Base-by-base conservation (phyloP, 805 yeast species). In the Ogataea methanolica region DNA sequence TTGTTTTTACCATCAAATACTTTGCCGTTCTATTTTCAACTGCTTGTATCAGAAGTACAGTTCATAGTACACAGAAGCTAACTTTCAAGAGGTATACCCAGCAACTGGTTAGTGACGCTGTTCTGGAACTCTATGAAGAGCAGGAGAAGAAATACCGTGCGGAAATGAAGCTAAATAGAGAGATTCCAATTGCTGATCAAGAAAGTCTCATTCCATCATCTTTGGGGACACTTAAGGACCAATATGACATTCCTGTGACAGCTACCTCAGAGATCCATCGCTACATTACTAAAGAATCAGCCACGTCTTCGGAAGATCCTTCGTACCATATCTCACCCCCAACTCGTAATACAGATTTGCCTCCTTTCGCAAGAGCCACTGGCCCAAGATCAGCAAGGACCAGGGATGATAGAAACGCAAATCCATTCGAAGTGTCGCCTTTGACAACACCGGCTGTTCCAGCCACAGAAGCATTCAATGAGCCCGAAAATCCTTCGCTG, bases 1-100 rank as follows among this genome's bases (percentile, higher is more conserved):
- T 80, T 12, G 65, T 85, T 45, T 85, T 86, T 70, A 75, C 66
- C 1, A 45, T 48, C 17, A 62, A 59, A 41, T 52, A 63, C 43
- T 35, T 65, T 6, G 14, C 49, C 11, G 46, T 60, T 4, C 36
- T 65, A 1, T 9, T 63, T 1, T 41, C 60, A 6, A 54, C 67
- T 1, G 41, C 53, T 17, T 57, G 58, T 39, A 46, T 63, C 9
- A 51, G 62, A 9, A 33, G 42, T 4, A 22, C 39, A 4, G 47
- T 48, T 19, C 53, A 49, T n/a, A 42, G 36, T 6, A 45, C 43
- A 4, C 36, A 45, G 14, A 34, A 43, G 2, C 41, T 43, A 26
- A 36, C 50, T 6, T 62, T 63, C 44, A 47, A 45, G 2, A 51
- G 47, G 6, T 59, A 58, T 45, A 61, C 65, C 39, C 51, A 56